These are phyloP conservation scores for Amborella trichopoda DNA, from an alignment of 164 flowering plant species.

Conservation along the genomic window DNA sequence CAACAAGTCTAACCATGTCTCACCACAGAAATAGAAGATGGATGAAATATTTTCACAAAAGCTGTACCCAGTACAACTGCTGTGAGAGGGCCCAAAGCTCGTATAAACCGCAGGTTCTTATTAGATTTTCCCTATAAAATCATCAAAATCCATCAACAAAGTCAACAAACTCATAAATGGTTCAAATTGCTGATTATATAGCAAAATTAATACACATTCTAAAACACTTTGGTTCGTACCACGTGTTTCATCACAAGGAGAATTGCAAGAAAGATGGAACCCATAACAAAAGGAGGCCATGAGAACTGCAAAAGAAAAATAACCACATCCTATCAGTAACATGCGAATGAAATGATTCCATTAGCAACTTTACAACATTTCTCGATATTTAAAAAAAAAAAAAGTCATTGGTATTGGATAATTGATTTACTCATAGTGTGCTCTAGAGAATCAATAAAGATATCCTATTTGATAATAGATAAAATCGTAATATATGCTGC, in stretches of 20 bases:
- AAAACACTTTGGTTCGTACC: constrained; percentile 29
- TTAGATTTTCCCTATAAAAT: constrained; percentile 61
- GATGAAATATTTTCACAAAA: constrained; percentile 72
- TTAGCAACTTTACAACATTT: no score
- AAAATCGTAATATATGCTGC: no score
- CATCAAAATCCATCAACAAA: not conserved
- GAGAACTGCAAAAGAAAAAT: constrained; percentile 57
- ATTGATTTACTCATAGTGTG: no score
- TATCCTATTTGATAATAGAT: no score
- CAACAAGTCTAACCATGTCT: constrained; percentile 15
- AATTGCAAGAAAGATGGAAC: constrained; percentile 59
- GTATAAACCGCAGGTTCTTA: constrained; percentile 56
- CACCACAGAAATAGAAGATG: constrained; percentile 82
- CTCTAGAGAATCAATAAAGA: no score
- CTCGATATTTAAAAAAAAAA: constrained; percentile 1
- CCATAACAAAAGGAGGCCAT: constrained; percentile 96
- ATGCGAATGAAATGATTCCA: no score
- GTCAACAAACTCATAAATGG: not conserved
- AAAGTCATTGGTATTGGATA: not conserved
- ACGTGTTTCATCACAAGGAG: constrained; percentile 81
- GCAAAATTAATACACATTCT: no score
- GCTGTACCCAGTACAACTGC: constrained; percentile 76
- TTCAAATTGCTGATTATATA: no score
- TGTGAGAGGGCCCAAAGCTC: constrained; percentile 93
- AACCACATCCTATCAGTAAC: constrained; percentile 21